A percentile compares a stretch with the other conserved stretches of the same genome.
phyloP scores from a whole-genome alignment of 257 asterid genomes.

The Solanum paucissectum region DNA sequence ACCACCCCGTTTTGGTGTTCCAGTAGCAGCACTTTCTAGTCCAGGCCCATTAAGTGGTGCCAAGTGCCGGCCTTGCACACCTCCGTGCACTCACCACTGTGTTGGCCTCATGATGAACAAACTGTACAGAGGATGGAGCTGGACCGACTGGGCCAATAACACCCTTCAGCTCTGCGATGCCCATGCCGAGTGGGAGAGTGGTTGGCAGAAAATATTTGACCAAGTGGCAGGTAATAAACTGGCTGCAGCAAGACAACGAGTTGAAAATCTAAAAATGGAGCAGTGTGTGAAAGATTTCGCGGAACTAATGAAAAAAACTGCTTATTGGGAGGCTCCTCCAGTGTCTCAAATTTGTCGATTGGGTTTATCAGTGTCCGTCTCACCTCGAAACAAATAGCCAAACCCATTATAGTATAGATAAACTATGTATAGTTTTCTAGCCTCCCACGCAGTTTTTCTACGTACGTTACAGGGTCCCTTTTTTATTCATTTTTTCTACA shows the following conservation, averaged over 20 bases:
- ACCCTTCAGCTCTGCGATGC: constrained; percentile 68
- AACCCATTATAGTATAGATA: not conserved
- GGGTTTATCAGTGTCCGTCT: constrained; percentile 12
- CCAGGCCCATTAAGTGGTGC: constrained; percentile 78
- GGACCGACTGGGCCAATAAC: constrained; percentile 72
- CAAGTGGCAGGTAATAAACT: constrained; percentile 34
- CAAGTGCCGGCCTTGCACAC: constrained; percentile 82
- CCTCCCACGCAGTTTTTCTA: not conserved
- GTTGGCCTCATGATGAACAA: constrained; percentile 48
- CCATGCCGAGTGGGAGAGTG: constrained; percentile 57
- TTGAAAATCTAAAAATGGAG: constrained; percentile 28
- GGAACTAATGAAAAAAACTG: constrained; percentile 35
- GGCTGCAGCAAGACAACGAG: constrained; percentile 33
- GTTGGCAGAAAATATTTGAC: constrained; percentile 67
- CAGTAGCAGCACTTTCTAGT: constrained; percentile 73
- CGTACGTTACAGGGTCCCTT: not conserved
- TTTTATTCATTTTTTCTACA: not conserved
- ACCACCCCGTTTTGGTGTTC: constrained; percentile 56
- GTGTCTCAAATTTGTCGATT: constrained; percentile 42
- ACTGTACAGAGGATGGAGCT: constrained; percentile 61
- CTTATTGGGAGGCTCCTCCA: constrained; percentile 61
- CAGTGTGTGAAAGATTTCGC: constrained; percentile 52
- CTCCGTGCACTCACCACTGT: constrained; percentile 50
- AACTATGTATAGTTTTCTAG: not conserved
- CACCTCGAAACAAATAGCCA: not conserved